These are phyloP conservation scores for Xylaria sp. DNA, from an alignment of 2,329 filamentous ascomycete species.

Conservation along the genomic window DNA sequence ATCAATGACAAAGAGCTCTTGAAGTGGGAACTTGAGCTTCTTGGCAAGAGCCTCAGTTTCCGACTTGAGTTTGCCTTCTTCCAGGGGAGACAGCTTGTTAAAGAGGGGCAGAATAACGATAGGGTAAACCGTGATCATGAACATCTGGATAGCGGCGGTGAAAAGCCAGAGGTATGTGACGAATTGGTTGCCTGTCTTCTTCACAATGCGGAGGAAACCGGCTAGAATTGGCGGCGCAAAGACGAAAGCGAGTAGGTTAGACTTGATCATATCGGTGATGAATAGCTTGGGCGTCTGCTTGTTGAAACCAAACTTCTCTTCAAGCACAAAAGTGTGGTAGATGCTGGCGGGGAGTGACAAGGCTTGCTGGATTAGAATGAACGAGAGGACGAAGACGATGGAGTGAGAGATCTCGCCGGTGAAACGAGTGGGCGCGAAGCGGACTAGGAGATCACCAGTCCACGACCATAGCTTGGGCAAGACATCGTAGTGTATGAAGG, in stretches of 20 bases:
- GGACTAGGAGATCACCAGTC: conserved; percentile 78
- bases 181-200: conserved; percentile 92
- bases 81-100: conserved; percentile 95
- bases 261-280: conserved; percentile 90
- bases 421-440: conserved; percentile 81
- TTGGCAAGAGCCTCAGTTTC: conserved; percentile 86
- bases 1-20: conserved; percentile 94
- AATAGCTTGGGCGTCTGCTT: conserved; percentile 94
- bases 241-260: conserved; percentile 81
- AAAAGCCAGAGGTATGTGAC: conserved; percentile 99
- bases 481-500: conserved; percentile 89
- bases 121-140: conserved; percentile 96
- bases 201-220: conserved; percentile 92
- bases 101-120: conserved; percentile 94
- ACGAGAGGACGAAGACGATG: conserved; percentile 89
- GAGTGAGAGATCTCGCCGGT: conserved; percentile 94
- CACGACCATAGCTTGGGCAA: conserved; percentile 90
- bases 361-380: conserved; percentile 83
- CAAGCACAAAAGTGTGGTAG: conserved; percentile 95
- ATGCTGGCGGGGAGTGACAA: conserved; percentile 83
- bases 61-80: conserved; percentile 87
- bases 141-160: conserved; percentile 86
- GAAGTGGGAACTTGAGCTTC: conserved; percentile 88
- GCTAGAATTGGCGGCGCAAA: conserved; percentile 89
- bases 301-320: conserved; percentile 98